Conservation (phyloP, 352 stramenopile genomes). For the Pythium monospermum region DNA sequence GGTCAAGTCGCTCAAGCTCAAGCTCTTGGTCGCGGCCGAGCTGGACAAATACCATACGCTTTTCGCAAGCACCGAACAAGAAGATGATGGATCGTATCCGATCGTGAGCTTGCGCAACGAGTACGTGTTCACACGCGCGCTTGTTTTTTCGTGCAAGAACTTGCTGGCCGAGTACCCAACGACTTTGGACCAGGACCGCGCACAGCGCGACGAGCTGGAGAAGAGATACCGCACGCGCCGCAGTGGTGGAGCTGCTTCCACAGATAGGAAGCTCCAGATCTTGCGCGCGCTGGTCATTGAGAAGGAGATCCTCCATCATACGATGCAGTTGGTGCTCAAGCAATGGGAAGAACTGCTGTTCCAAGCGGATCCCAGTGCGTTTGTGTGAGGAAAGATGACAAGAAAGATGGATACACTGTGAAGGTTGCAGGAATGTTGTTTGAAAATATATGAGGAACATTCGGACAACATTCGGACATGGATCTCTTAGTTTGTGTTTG, state of each 20-base stretch:
- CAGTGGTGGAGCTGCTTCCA: background rate
- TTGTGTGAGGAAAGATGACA: conserved; percentile 7
- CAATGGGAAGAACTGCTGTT: conserved; percentile 46
- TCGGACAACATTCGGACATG: conserved; percentile 6
- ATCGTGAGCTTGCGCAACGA: conserved; percentile 27
- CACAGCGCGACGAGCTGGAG: conserved; percentile 6
- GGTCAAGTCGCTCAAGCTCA: conserved; percentile 26
- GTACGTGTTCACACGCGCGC: conserved; percentile 22
- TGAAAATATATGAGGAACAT: conserved; percentile 7
- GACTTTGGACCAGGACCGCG: conserved; percentile 18
- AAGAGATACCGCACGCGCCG: conserved; percentile 7
- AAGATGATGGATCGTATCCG: background rate
- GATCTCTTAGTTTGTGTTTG: background rate
- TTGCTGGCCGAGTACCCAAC: conserved; percentile 25
- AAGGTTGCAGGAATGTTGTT: conserved; percentile 13
- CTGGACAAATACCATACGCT: conserved; percentile 18
- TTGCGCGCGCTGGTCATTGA: conserved; percentile 45
- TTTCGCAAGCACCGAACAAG: background rate
- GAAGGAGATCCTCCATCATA: conserved; percentile 54
- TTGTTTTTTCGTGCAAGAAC: conserved; percentile 23
- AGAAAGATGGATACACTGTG: conserved; percentile 8
- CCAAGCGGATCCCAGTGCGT: conserved; percentile 37
- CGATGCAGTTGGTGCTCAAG: conserved; percentile 34
- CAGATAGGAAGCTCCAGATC: conserved; percentile 23
- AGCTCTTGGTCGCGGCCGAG: conserved; percentile 17